Evolutionary conservation across 2,329 filamentous ascomycete species (phyloP).

Genomic region (Cercospora sp.): DNA sequence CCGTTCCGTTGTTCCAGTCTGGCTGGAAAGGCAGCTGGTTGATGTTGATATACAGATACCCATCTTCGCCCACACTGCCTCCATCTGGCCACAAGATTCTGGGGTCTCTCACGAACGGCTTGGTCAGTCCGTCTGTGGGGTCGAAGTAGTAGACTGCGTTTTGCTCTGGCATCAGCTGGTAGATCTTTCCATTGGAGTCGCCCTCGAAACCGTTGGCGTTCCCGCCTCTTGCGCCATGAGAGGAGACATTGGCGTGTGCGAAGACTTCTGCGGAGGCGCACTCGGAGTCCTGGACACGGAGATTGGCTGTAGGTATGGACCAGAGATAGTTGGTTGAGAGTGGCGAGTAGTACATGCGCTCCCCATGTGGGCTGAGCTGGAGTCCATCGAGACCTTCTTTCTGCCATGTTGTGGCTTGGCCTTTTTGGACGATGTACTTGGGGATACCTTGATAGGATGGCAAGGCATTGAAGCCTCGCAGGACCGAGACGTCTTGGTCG

Average conservation of each 20-base stretch:
- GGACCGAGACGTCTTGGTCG: constrained; percentile 37
- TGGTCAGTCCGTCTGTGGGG: constrained; percentile 41
- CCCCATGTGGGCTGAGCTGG: constrained; percentile 39
- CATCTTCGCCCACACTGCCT: constrained; percentile 46
- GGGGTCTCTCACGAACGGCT: constrained; percentile 46
- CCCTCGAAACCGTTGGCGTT: constrained; percentile 51
- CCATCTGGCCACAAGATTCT: constrained; percentile 50
- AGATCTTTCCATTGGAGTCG: constrained; percentile 48
- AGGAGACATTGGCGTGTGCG: constrained; percentile 50
- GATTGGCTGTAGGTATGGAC: constrained; percentile 36
- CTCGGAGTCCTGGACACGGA: constrained; percentile 35
- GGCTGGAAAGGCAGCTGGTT: constrained; percentile 54
- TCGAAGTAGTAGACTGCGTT: constrained; percentile 52
- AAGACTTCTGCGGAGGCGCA: constrained; percentile 43
- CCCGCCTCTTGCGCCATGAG: constrained; percentile 49
- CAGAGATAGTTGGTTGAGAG: constrained; percentile 44
- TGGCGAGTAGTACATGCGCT: constrained; percentile 49
- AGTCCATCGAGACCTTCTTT: constrained; percentile 44
- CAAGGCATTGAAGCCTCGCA: constrained; percentile 37
- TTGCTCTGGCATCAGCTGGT: constrained; percentile 50
- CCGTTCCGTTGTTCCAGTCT: constrained; percentile 51
- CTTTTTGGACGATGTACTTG: constrained; percentile 34
- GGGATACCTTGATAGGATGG: constrained; percentile 39
- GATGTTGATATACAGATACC: constrained; percentile 53
- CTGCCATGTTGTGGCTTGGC: constrained; percentile 35